A percentile compares a stretch with the other conserved stretches of the same genome.
Conservation (phyloP, 1,284 basidiomycete genomes). For the Marasmius sp. region DNA sequence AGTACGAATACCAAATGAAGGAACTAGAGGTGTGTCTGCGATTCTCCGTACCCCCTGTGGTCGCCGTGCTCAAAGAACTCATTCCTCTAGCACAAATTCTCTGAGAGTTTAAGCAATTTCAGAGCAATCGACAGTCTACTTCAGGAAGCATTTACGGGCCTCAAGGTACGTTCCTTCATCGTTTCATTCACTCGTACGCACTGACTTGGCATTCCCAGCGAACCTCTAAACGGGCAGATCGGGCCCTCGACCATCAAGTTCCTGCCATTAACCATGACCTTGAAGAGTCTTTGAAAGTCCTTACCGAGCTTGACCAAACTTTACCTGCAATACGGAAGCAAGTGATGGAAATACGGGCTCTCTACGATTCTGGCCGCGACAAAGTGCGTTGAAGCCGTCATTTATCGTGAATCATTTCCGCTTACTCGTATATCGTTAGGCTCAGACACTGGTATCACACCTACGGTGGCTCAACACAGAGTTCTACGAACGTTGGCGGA, state of each 20-base stretch:
- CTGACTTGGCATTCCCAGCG: conserved; percentile 37
- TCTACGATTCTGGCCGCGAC: conserved; percentile 67
- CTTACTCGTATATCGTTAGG: conserved; percentile 35
- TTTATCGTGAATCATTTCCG: conserved; percentile 8
- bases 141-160: conserved; percentile 54
- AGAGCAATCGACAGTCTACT: conserved; percentile 66
- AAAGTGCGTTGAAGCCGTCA: conserved; percentile 43
- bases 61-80: conserved; percentile 1
- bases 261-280: conserved; percentile 60
- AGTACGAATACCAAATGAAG: conserved; percentile 65
- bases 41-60: conserved; percentile 1
- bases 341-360: conserved; percentile 54
- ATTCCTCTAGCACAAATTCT: conserved; percentile 50
- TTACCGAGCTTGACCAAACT: conserved; percentile 49
- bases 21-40: conserved; percentile 57
- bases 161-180: conserved; percentile 47
- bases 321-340: conserved; percentile 62
- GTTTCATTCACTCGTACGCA: not conserved
- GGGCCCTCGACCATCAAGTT: conserved; percentile 54
- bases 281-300: conserved; percentile 51
- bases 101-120: conserved; percentile 69
- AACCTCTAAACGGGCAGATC: conserved; percentile 55
- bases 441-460: conserved; percentile 55
- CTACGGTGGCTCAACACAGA: conserved; percentile 74
- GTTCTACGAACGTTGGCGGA: conserved; percentile 67